Base-by-base conservation (phyloP, 1,139 yeast species). In the Candida frijolesensis region DNA sequence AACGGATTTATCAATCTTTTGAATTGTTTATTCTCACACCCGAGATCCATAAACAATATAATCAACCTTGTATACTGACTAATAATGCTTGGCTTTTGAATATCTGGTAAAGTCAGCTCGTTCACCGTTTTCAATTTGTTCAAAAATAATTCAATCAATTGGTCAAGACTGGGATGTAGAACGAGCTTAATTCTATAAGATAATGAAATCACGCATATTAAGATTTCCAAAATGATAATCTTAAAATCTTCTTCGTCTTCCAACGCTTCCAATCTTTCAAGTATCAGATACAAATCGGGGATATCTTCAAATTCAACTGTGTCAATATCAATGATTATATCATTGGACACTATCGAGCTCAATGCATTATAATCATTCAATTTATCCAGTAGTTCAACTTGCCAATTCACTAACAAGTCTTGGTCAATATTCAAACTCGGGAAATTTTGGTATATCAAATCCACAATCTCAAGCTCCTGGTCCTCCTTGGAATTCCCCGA, bases 331-430 rank as follows among this genome's bases (percentile, higher is more conserved):
- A 46, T 19, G 14, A 52, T 45, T 6, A 54, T 46, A 39, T 41
- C 37, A 39, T 66, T 63, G 43, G 65, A 64, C 1, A 71, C 57
- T 4, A 62, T 55, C 3, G 63, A 54, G 7, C 61, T 51, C 38
- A 71, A 58, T 10, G 55, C 50, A 19, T 56, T 53, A 9, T 55
- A 54, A 49, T 66, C 66, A 29, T 57, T 53, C 6, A 62, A 45
- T 37, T 54, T 54, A 44, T 69, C 76, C 6, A 58, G 50, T 34
- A 74, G 54, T 44, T 74, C 79, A 4, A 70, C 60, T 52, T 72
- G 74, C 80, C 80, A 76, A 52, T 70, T 67, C 46, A 51, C 37
- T 12, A 76, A 59, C 12, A 67, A 53, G 3, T 64, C 69, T 39
- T 54, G 55, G 51, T 75, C 67, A 44, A 75, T 54, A n/a, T 60